phyloP scores from a whole-genome alignment of 805 yeast genomes.

The Candida manassasensis region DNA sequence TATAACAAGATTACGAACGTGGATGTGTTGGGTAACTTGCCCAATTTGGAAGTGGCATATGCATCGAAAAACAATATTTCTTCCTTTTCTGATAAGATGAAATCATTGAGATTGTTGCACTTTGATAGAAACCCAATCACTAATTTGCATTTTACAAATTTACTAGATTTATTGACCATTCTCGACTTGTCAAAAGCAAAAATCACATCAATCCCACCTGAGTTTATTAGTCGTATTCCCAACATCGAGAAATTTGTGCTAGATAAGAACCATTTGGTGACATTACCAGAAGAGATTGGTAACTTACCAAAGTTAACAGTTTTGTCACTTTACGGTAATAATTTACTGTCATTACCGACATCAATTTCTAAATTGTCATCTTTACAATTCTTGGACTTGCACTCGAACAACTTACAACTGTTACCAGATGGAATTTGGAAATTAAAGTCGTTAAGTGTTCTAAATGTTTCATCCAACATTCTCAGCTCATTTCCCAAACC shows the following conservation, averaged over 20 bases:
- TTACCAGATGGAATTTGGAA: constrained; percentile 68
- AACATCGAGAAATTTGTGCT: constrained; percentile 68
- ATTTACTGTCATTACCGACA: constrained; percentile 64
- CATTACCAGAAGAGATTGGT: constrained; percentile 67
- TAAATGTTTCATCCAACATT: constrained; percentile 74
- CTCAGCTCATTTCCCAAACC: constrained; percentile 57
- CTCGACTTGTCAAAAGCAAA: constrained; percentile 81
- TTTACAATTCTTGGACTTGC: constrained; percentile 69
- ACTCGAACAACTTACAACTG: constrained; percentile 72
- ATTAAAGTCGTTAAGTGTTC: constrained; percentile 47
- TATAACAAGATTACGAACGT: constrained; percentile 58
- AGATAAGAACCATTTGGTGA: constrained; percentile 77
- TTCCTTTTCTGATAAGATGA: constrained; percentile 58
- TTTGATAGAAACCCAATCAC: constrained; percentile 85
- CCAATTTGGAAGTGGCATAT: constrained; percentile 64
- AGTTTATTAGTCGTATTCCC: constrained; percentile 56
- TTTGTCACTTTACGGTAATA: constrained; percentile 70
- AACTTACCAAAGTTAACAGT: constrained; percentile 53
- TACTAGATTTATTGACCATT: constrained; percentile 58
- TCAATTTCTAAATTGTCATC: constrained; percentile 56
- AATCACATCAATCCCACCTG: constrained; percentile 64
- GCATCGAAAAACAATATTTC: constrained; percentile 75
- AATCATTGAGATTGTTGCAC: constrained; percentile 61
- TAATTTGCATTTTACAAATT: constrained; percentile 48
- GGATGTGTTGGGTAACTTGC: constrained; percentile 52